Conservation (phyloP, 1,284 basidiomycete species). For the Sphagnurus paluster region DNA sequence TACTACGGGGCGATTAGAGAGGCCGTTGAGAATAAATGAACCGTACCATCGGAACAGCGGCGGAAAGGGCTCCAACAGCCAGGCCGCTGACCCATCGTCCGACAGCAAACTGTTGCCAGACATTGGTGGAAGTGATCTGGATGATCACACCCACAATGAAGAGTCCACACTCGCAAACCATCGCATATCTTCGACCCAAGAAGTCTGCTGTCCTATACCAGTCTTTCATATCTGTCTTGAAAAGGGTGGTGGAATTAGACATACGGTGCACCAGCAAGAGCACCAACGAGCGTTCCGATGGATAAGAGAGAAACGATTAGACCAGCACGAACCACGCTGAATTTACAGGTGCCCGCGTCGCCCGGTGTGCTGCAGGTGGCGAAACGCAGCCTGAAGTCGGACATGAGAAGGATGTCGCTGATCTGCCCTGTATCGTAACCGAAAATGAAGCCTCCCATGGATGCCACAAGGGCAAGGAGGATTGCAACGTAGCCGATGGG, state of each 20-base stretch:
- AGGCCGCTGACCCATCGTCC: constrained; percentile 71
- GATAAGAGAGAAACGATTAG: constrained; percentile 72
- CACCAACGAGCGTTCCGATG: constrained; percentile 65
- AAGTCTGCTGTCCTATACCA: constrained; percentile 56
- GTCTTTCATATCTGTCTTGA: neutral
- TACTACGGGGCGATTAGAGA: constrained; percentile 37
- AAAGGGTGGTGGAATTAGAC: constrained; percentile 22
- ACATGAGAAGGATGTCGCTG: constrained; percentile 74
- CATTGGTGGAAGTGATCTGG: constrained; percentile 47
- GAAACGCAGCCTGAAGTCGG: constrained; percentile 70
- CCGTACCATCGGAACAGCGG: constrained; percentile 70
- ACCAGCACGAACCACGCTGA: constrained; percentile 53
- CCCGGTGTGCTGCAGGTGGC: constrained; percentile 45
- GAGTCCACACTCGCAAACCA: constrained; percentile 65
- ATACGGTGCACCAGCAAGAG: constrained; percentile 60
- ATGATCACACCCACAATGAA: constrained; percentile 74
- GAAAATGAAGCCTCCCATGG: constrained; percentile 81
- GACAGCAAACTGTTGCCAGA: constrained; percentile 68
- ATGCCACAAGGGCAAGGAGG: constrained; percentile 67
- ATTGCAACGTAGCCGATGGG: constrained; percentile 65
- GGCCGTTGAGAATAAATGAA: constrained; percentile 1
- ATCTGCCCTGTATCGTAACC: constrained; percentile 82
- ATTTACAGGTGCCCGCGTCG: constrained; percentile 45
- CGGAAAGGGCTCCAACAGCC: constrained; percentile 71
- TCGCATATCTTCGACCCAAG: constrained; percentile 71